Evolutionary conservation across 2,329 filamentous ascomycete species (phyloP).

Genomic region (Dactylellina drechsleri): DNA sequence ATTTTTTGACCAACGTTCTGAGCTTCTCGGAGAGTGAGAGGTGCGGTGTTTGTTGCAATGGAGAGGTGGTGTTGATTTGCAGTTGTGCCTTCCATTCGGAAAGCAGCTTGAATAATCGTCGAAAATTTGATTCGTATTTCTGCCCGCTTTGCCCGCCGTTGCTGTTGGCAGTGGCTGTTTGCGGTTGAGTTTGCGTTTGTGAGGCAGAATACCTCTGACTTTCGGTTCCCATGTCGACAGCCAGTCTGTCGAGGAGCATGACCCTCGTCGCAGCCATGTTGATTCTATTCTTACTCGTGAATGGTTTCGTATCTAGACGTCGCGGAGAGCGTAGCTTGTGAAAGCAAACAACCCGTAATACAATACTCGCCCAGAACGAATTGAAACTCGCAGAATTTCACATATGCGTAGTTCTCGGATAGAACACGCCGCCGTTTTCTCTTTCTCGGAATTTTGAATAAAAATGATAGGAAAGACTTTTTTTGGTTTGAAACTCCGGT

Average conservation of each 20-base stretch:
- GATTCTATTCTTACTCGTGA: neutral
- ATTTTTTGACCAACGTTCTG: slow-evolving; percentile 17
- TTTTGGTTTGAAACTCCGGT: too few relatives aligned
- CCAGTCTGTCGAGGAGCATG: slow-evolving; percentile 40
- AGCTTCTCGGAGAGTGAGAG: slow-evolving; percentile 26
- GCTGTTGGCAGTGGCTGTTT: slow-evolving; percentile 14
- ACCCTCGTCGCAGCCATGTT: slow-evolving; percentile 27
- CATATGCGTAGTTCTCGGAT: slow-evolving; percentile 8
- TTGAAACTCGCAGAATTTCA: slow-evolving; percentile 9
- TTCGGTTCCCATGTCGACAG: slow-evolving; percentile 19
- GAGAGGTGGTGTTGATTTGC: neutral
- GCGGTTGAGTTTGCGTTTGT: slow-evolving; percentile 5
- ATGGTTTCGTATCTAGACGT: too few relatives aligned
- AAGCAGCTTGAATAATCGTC: slow-evolving; percentile 41
- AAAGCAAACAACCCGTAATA: too few relatives aligned
- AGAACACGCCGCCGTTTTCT: too few relatives aligned
- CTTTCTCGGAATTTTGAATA: too few relatives aligned
- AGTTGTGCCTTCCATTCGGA: slow-evolving; percentile 40
- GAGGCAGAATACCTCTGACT: neutral
- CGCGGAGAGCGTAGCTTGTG: too few relatives aligned
- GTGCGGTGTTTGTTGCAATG: neutral
- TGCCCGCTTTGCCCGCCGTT: slow-evolving; percentile 14
- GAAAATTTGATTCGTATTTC: slow-evolving; percentile 32
- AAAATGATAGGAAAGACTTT: too few relatives aligned
- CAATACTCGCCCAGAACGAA: too few relatives aligned